A percentile compares a stretch with the other conserved stretches of the same genome.
phyloP scores from a whole-genome alignment of 73 alveolate genomes.

The Paramecium primaurelia region DNA sequence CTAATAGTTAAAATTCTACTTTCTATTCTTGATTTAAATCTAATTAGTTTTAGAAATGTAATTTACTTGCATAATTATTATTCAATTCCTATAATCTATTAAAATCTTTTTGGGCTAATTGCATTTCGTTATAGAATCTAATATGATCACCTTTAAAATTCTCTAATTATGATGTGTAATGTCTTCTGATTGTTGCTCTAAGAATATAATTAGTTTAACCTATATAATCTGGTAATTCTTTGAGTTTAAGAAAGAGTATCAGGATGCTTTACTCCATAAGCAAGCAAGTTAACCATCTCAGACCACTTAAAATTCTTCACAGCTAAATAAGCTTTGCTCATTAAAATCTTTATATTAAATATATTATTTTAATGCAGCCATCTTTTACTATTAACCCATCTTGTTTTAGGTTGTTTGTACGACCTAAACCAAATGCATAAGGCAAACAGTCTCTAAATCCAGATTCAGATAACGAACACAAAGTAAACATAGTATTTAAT shows the following conservation, averaged over 20 bases:
- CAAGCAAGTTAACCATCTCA: slow-evolving; percentile 51
- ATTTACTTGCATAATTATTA: neutral
- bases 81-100: slow-evolving; percentile 14
- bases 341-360: slow-evolving; percentile 15
- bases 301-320: slow-evolving; percentile 61
- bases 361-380: neutral
- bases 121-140: slow-evolving; percentile 24
- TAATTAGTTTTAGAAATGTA: neutral
- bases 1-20: neutral
- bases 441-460: neutral
- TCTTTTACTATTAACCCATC: neutral
- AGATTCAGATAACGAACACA: neutral
- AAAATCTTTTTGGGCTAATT: slow-evolving; percentile 37
- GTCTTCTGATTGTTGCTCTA: slow-evolving; percentile 59
- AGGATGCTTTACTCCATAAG: slow-evolving; percentile 57
- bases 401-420: neutral
- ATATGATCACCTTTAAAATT: slow-evolving; percentile 8
- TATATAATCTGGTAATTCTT: slow-evolving; percentile 55
- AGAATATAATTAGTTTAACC: neutral
- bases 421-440: neutral
- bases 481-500: neutral
- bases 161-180: slow-evolving; percentile 28
- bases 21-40: neutral
- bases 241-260: neutral
- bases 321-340: slow-evolving; percentile 60